Evolutionary conservation across 163 green algal species (phyloP).

Genomic region (Scenedesmus sp.): DNA sequence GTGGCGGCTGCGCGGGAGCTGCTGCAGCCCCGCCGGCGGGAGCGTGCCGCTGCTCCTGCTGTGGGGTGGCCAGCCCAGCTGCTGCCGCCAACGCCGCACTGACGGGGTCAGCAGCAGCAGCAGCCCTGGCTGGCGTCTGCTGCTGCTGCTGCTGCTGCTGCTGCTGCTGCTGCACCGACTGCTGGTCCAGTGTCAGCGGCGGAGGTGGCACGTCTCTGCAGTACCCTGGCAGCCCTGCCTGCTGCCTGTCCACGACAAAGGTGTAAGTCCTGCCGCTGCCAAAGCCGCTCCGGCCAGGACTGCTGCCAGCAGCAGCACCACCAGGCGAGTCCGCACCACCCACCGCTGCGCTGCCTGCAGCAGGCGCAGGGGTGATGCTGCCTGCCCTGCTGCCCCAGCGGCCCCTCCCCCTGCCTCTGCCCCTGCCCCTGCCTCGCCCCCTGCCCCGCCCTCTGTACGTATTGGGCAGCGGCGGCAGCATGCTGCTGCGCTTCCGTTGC

Average conservation of each 20-base stretch:
- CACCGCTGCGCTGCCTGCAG: background rate
- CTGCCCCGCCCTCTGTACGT: background rate
- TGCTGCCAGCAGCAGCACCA: slow-evolving; percentile 15
- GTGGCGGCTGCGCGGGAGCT: background rate
- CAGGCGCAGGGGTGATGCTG: slow-evolving; percentile 13
- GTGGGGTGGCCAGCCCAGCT: background rate
- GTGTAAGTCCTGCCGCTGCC: background rate
- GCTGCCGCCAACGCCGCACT: background rate
- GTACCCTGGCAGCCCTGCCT: slow-evolving; percentile 10
- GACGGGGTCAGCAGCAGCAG: background rate
- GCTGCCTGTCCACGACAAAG: slow-evolving; percentile 28
- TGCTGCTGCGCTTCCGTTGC: background rate
- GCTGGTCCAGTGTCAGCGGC: background rate
- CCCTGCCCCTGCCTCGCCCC: slow-evolving; percentile 6
- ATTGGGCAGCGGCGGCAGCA: slow-evolving; percentile 31
- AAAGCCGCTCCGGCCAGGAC: background rate
- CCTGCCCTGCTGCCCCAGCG: slow-evolving; percentile 11
- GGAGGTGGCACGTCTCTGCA: slow-evolving; percentile 31
- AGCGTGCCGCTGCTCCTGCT: background rate
- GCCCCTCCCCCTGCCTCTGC: slow-evolving; percentile 25
- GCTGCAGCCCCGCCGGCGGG: background rate
- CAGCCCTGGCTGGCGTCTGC: background rate
- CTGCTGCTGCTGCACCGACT: background rate
- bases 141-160: background rate
- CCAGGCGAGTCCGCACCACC: background rate